A percentile compares a stretch with the other conserved stretches of the same genome.
Conservation (phyloP, 129 eudicot genomes). For the Chrysanthemum makinoi region DNA sequence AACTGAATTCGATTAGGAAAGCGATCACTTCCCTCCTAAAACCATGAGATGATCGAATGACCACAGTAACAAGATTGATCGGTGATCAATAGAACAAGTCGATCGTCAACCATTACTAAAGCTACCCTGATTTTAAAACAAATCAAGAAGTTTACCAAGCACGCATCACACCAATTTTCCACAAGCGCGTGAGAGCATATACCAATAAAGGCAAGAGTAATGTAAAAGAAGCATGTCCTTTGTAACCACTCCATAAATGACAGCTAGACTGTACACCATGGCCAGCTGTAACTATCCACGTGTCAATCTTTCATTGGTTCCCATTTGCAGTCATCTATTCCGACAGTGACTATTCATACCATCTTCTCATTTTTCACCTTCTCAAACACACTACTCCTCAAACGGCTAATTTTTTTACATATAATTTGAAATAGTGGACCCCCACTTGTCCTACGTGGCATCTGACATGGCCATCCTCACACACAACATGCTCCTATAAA, state of each 20-base stretch:
- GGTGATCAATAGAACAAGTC: no score
- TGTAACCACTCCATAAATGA: constrained; percentile 37
- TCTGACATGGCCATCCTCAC: constrained; percentile 19
- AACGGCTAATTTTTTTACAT: constrained; percentile 53
- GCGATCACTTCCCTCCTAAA: no score
- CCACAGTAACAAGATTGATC: no score
- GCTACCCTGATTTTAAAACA: no score
- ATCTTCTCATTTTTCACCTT: constrained; percentile 26
- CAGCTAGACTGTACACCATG: constrained; percentile 34
- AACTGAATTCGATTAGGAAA: no score
- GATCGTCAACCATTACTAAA: no score
- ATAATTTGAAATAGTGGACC: background rate
- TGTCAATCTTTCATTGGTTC: constrained; percentile 22
- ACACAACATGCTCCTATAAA: constrained; percentile 28
- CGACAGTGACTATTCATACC: constrained; percentile 48
- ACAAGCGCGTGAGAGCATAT: constrained; percentile 10
- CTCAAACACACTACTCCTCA: constrained; percentile 22
- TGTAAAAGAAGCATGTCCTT: constrained; percentile 34
- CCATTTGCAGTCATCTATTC: constrained; percentile 22
- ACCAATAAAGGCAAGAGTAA: constrained; percentile 23
- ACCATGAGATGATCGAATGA: no score
- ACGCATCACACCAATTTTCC: constrained; percentile 2
- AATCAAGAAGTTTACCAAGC: background rate
- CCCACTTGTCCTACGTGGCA: constrained; percentile 22
- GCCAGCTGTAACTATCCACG: constrained; percentile 53